Evolutionary conservation across 1,284 basidiomycete species (phyloP), one percentile per base, ranked within the genome.

Genomic region (Chondrostereum purpureum): DNA sequence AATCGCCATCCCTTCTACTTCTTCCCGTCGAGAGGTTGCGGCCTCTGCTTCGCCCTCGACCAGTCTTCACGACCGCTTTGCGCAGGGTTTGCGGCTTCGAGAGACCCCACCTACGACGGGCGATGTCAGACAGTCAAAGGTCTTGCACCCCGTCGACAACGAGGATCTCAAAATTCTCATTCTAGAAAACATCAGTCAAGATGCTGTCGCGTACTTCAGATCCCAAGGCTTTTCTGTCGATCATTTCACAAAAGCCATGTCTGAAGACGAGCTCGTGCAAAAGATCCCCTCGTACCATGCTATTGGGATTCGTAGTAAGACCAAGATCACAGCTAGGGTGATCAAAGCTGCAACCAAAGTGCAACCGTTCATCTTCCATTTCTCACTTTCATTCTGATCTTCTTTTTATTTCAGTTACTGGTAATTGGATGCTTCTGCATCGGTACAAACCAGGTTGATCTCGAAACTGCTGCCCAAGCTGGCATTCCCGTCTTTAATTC

Each of bases 381-480:
- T 41, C 11, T 18, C 34, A 39, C 34, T 43, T 33, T 46, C 39
- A 48, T 35, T 55, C 20, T 19, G 45, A 22, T 42, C 27, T 46
- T 22, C 38, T 33, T 10, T 19, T 23, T 20, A 22, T 36, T 31
- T 3, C 58, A 97, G 92, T 85, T 99, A 35, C 77, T 99, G 12
- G 92, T 87, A 57, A 92, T 99, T 52, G 96, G 96, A 34, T 99
- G 96, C 68, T 99, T 99, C 81, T 99, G 96, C 70, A 99, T 99
- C 58, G 96, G 96, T 48, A 95, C 93, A 50, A 99, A 99, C 69
- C 96, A 99, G 67, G 96, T 99, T 57, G 93, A 98, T 65, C 83
- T 99, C 43, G 55, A 66, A 37, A 80, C 88, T 3, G 93, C 95
- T 31, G 83, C 90, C 41, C 80, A 81, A 49, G 83, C 87, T 47